Base-by-base conservation (phyloP, 768 basidiomycete species). In the Termitomyces titanicus region DNA sequence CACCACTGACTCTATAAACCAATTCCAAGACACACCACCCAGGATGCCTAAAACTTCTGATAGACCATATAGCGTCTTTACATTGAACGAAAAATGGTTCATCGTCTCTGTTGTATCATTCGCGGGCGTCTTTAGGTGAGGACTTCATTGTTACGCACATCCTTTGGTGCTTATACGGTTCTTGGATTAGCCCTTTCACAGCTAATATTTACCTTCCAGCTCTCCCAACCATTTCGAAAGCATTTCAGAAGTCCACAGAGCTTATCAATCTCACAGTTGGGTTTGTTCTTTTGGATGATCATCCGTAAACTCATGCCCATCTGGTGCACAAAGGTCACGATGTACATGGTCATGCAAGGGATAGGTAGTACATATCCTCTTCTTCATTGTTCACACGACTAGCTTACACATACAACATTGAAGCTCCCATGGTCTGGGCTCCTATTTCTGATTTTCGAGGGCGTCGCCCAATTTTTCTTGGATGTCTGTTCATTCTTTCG, bases 171-270 rank as follows among this genome's bases (percentile, higher is more conserved):
- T 22, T 24, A 38, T 37, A 4, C 20, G n/a, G 15, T 24, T 22
- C 9, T 29, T 29, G 29, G 29, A 27, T 31, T 9, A 48, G 60
- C 40, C 49, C 12, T 54, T 31, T 33, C 11, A 88, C 89, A 1
- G 78, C 88, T 3, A 90, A 84, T 54, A 86, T 92, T 54, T 92
- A 91, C 65, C 82, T 90, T 45, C 89, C 90, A 6, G 89, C 85
- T 12, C 86, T 94, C 38, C 92, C 91, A 1, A 75, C 79, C 0
- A 70, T 94, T 22, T 76, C 85, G 0, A 57, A 57, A 18, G 85
- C 72, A 3, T 90, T 94, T 63, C 65, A 84, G 61, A 81, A 83
- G 53, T 81, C 85, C 0, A 78, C 77, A 9, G 88, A 90, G 61
- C 73, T 84, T 10, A 91, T 93, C 38, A 92, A 92, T 65, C 66